Evolutionary conservation across 148 eudicot genomes (phyloP), one percentile per base, ranked within the genome.

Genomic region (Vaccinium vitisidaea): DNA sequence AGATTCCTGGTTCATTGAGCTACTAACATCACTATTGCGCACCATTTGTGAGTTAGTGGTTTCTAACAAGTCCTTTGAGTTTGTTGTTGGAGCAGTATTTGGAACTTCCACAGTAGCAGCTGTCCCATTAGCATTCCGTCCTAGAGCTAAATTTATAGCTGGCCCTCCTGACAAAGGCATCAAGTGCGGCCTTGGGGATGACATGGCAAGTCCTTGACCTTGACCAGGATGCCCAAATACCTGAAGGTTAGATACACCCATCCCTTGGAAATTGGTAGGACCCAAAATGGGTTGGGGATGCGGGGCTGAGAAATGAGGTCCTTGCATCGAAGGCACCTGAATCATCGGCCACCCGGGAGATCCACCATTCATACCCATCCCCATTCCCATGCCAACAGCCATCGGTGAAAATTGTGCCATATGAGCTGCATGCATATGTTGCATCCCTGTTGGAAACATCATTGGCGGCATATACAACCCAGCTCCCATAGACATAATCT

Each of bases 401-500:
- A 95, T 90, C 23, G 95, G 88, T 82, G 94, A 78, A 84, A 91
- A 95, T 83, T 90, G 94, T 32, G 93, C 87, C 89, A 94, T 83
- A 65, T 95, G 97, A 75, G 95, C 90, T 61, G 94, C 89, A 50
- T 88, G 95, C 77, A 92, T 81, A 81, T 91, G 93, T 82, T 90
- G 95, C 93, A 94, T 86, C 87, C 97, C 95, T 7, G 92, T 74
- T 7, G 98, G 94, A 52, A 90, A 83, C 94, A 94, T 92, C 98
- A 94, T 93, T 65, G 91, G 96, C 8, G 91, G 96, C 93, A 94
- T 91, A 80, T 92, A 95, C 85, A 95, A 23, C 63, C 98, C 98
- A 70, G 95, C 86, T 69, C 98, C 98, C 98, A 94, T 94, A 14
- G 98, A 91, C 91, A 94, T 90, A 36, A 95, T 90, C 98, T 94